phyloP scores from a whole-genome alignment of 441 rosid species.

The Syzygium malaccense region DNA sequence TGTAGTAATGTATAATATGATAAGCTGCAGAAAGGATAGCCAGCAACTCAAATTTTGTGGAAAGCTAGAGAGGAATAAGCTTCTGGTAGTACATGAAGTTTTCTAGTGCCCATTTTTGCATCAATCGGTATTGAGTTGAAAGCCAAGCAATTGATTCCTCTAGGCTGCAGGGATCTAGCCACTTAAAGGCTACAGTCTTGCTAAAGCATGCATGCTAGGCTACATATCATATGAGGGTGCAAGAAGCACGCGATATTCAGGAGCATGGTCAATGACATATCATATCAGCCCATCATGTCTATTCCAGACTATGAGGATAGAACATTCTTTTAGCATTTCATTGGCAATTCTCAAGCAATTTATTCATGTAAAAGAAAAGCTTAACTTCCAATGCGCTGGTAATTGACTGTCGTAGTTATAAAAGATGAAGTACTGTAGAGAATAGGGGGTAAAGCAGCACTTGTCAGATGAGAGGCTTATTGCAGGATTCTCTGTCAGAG shows the following conservation, averaged over 20 bases:
- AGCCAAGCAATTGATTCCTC: not conserved
- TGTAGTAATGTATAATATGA: not conserved
- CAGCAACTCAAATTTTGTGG: not conserved
- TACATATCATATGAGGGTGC: not conserved
- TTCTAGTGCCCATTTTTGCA: not conserved
- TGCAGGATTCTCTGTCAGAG: not conserved
- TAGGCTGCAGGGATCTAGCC: not conserved
- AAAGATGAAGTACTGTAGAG: not conserved
- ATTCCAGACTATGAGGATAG: not conserved
- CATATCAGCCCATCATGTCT: not conserved
- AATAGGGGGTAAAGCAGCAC: not conserved
- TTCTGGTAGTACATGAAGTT: not conserved
- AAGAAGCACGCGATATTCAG: not conserved
- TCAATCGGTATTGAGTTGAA: not conserved
- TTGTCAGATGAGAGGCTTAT: not conserved
- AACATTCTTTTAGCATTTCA: not conserved
- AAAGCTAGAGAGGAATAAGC: not conserved
- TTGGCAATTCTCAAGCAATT: too few relatives aligned
- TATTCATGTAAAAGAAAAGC: too few relatives aligned
- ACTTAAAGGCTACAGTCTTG: not conserved
- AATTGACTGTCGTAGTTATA: too few relatives aligned
- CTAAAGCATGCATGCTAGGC: not conserved
- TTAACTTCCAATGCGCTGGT: too few relatives aligned
- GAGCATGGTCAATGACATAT: not conserved
- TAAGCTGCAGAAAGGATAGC: not conserved